phyloP scores from a whole-genome alignment of 2,329 filamentous ascomycete species.

The Diaporthe sp. region DNA sequence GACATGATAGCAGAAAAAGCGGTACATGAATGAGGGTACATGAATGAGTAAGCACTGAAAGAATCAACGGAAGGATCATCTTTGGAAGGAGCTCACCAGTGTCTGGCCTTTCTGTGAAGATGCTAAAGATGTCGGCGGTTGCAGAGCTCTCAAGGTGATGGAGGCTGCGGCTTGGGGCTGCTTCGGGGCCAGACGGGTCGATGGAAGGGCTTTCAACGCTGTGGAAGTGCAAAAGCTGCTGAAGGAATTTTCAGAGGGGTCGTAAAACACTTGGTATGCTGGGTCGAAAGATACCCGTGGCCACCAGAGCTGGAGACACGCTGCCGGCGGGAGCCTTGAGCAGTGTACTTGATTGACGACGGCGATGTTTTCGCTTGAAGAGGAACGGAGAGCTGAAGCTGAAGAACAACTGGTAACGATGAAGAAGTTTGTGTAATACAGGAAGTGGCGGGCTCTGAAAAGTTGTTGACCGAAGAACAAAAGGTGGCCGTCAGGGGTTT shows the following conservation, averaged over 20 bases:
- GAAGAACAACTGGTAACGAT: neutral
- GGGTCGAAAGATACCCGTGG: neutral
- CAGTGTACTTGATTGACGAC: neutral
- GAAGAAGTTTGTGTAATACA: neutral
- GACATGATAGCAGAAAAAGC: neutral
- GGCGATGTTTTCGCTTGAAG: neutral
- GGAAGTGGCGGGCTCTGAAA: neutral
- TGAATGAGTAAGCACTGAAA: neutral
- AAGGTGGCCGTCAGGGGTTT: neutral
- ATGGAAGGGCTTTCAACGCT: neutral
- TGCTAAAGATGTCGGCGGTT: neutral
- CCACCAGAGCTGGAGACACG: neutral
- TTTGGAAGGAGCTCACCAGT: neutral
- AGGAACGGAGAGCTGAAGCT: neutral
- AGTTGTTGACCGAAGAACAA: neutral
- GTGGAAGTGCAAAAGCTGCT: accelerated
- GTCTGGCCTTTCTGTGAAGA: no score
- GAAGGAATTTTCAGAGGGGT: no score
- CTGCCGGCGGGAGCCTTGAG: neutral
- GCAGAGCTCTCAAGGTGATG: no score
- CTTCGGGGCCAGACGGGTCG: neutral
- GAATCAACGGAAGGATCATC: neutral
- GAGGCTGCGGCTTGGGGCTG: no score
- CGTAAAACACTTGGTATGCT: neutral
- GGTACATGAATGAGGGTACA: neutral